Evolutionary conservation across 352 stramenopile genomes (phyloP).

Genomic region (Pythium rhizo-oryzae): DNA sequence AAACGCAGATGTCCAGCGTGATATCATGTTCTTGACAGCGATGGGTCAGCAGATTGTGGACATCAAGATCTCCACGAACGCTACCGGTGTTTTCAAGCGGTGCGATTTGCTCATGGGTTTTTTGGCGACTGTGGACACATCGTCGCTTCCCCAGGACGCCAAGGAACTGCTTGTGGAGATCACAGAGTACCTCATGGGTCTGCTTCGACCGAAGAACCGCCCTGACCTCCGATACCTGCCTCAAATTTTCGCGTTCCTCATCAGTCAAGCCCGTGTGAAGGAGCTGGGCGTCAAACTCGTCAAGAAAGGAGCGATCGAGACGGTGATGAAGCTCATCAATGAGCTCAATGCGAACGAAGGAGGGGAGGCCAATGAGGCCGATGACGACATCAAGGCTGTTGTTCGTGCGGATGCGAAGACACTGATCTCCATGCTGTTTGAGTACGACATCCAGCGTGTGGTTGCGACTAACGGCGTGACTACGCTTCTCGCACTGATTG

Average conservation of each 20-base stretch:
- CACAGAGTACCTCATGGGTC: slow-evolving; percentile 47
- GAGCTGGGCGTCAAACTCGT: slow-evolving; percentile 52
- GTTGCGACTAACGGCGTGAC: slow-evolving; percentile 65
- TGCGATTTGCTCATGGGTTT: slow-evolving; percentile 60
- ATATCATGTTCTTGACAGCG: slow-evolving; percentile 66
- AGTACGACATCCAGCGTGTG: slow-evolving; percentile 65
- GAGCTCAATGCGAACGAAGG: slow-evolving; percentile 37
- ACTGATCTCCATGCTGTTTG: slow-evolving; percentile 60
- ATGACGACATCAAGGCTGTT: slow-evolving; percentile 4
- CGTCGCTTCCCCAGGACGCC: slow-evolving; percentile 48
- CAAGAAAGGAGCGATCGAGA: slow-evolving; percentile 60
- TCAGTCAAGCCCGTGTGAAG: slow-evolving; percentile 25
- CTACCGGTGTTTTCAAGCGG: slow-evolving; percentile 65
- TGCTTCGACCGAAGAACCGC: slow-evolving; percentile 26
- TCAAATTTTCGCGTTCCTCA: slow-evolving; percentile 52
- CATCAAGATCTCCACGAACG: slow-evolving; percentile 57
- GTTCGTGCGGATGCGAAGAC: slow-evolving; percentile 35
- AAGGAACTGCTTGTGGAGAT: slow-evolving; percentile 67
- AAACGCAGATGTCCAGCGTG: slow-evolving; percentile 45
- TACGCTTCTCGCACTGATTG: slow-evolving; percentile 51
- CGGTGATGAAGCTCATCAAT: slow-evolving; percentile 52
- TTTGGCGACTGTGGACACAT: slow-evolving; percentile 48
- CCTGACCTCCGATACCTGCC: slow-evolving; percentile 29
- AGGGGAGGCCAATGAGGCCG: neutral
- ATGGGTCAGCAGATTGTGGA: slow-evolving; percentile 73